These are phyloP conservation scores for Neostapfia colusana DNA, from an alignment of 176 grass and related monocot species.

Conservation along the genomic window DNA sequence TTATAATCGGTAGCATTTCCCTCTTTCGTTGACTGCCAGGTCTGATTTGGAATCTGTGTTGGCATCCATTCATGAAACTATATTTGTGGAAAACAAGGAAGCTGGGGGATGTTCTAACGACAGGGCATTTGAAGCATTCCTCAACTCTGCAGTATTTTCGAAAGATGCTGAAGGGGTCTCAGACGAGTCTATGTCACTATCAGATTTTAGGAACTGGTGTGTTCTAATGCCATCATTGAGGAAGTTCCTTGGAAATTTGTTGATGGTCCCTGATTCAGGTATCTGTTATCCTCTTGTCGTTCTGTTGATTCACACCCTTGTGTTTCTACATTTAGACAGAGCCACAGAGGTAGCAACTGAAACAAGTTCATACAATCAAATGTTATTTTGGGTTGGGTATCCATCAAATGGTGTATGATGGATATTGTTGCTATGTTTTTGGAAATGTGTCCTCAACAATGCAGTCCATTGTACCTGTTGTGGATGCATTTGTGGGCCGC, in stretches of 20 bases:
- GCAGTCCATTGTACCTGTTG: neutral
- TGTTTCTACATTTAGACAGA: neutral
- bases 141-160: slow-evolving; percentile 72
- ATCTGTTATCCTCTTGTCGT: slow-evolving; percentile 14
- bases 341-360: neutral
- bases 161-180: slow-evolving; percentile 45
- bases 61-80: slow-evolving; percentile 64
- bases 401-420: neutral
- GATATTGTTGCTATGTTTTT: no score
- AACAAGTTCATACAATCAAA: neutral
- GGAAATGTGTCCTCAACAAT: neutral
- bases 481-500: no score
- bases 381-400: neutral
- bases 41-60: slow-evolving; percentile 82
- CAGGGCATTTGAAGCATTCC: slow-evolving; percentile 57
- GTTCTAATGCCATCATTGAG: slow-evolving; percentile 65
- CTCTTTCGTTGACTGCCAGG: slow-evolving; percentile 46
- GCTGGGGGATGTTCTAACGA: slow-evolving; percentile 31
- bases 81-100: slow-evolving; percentile 63
- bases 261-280: slow-evolving; percentile 81
- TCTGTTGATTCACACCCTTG: neutral
- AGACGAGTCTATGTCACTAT: slow-evolving; percentile 65
- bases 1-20: neutral
- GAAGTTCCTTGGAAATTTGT: slow-evolving; percentile 83
- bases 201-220: slow-evolving; percentile 84